Evolutionary conservation across 140 eudicot genomes (phyloP), one percentile per base, ranked within the genome.

Genomic region (Eryngium alpinum): DNA sequence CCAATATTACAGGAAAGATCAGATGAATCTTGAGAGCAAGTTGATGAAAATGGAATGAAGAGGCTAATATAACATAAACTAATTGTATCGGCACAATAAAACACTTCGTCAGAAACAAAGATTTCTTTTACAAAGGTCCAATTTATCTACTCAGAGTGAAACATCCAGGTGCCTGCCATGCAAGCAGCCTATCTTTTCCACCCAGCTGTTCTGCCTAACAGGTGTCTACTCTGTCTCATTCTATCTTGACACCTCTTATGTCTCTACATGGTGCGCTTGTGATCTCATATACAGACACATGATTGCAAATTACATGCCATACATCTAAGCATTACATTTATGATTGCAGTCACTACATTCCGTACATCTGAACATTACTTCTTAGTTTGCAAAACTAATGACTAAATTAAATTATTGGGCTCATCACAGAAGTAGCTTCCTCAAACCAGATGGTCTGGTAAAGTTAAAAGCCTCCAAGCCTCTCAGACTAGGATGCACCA

Each of bases 151-250:
- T 28, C 77, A 9, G 28, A 66, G 50, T 65, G 28, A 9, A 79
- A 53, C 32, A 18, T 24, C 69, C 77, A 69, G 69, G 38, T 62
- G 73, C 75, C 69, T 49, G 77, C 74, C 87, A 91, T 93, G 97
- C 90, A 91, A 73, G 86, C 91, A 79, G 88, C 91, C 86, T 83
- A 79, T 31, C 87, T 67, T 73, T 79, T 84, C 81, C 85, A 80
- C 65, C 75, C 91, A 53, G 52, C 21, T 49, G 77, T 79, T 72
- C 79, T 84, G 77, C 83, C 82, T 83, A 25, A 67, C 90, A 94
- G 92, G 97, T 94, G 46, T 38, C 46, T 7, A 38, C 46, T 70
- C 33, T 24, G 51, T 32, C 44, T 60, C 29, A 34, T 79, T 49
- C 24, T 31, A 10, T 77, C 25, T 34, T 33, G 33, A 73, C 78